phyloP scores from a whole-genome alignment of 1,284 basidiomycete species.

The Trichosporon sp. region DNA sequence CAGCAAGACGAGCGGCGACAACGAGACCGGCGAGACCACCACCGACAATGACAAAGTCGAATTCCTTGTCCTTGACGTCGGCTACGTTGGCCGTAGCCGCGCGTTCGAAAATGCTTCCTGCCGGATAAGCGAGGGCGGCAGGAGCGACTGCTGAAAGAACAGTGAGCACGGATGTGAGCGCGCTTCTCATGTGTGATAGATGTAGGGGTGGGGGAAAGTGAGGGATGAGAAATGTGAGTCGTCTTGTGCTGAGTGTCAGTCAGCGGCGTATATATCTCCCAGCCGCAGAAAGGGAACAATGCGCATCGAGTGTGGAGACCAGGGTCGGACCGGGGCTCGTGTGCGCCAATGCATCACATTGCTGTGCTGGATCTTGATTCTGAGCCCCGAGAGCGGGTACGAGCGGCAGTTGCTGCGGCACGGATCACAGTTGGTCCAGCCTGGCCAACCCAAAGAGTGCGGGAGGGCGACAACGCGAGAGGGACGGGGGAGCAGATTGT shows the following conservation, averaged over 20 bases:
- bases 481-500: not conserved
- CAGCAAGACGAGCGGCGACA: conserved; percentile 64
- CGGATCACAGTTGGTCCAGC: conserved; percentile 1
- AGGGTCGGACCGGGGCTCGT: not conserved
- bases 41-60: conserved; percentile 49
- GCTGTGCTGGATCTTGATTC: conserved; percentile 1
- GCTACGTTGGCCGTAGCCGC: conserved; percentile 31
- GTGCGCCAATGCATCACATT: conserved; percentile 1
- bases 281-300: not conserved
- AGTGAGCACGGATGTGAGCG: conserved; percentile 5
- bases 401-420: not conserved
- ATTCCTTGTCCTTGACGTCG: conserved; percentile 32
- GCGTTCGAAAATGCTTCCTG: conserved; percentile 8
- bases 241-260: not conserved
- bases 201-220: not conserved
- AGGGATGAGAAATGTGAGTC: not conserved
- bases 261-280: not conserved
- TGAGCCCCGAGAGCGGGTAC: not conserved
- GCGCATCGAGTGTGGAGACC: not conserved
- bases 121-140: not conserved
- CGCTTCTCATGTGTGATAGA: conserved; percentile 5
- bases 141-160: conserved; percentile 4
- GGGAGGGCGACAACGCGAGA: not conserved
- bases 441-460: not conserved
- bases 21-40: conserved; percentile 71